These are phyloP conservation scores for Raphanus raphanistrum DNA, from an alignment of 345 rosid genomes.

Conservation along the genomic window DNA sequence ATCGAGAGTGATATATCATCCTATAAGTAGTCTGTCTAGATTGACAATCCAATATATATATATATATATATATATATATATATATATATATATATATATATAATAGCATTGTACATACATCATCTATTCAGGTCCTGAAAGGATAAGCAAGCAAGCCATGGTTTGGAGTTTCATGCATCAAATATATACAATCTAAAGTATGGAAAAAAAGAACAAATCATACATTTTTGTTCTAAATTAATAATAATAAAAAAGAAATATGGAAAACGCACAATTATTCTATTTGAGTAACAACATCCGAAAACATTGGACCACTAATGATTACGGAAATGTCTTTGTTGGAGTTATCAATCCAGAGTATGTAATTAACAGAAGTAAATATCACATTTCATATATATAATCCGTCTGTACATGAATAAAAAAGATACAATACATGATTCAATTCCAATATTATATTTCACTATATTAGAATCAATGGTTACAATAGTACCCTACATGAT, in stretches of 20 bases:
- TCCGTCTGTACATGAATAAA: slow-evolving; percentile 26
- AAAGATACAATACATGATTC: slow-evolving; percentile 28
- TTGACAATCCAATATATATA: background rate
- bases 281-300: background rate
- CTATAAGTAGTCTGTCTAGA: background rate
- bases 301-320: background rate
- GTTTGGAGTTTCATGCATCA: background rate
- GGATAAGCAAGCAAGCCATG: background rate
- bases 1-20: background rate
- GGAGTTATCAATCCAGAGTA: background rate
- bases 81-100: too few species aligned
- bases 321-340: background rate
- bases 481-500: background rate
- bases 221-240: background rate
- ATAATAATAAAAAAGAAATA: background rate
- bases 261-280: background rate
- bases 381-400: background rate
- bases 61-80: too few species aligned
- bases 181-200: background rate
- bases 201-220: too few species aligned
- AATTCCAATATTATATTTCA: background rate
- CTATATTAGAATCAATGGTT: background rate
- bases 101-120: too few species aligned
- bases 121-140: background rate
- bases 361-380: background rate